Evolutionary conservation across 1,284 basidiomycete genomes (phyloP).

Genomic region (Ustilago xerochloae): DNA sequence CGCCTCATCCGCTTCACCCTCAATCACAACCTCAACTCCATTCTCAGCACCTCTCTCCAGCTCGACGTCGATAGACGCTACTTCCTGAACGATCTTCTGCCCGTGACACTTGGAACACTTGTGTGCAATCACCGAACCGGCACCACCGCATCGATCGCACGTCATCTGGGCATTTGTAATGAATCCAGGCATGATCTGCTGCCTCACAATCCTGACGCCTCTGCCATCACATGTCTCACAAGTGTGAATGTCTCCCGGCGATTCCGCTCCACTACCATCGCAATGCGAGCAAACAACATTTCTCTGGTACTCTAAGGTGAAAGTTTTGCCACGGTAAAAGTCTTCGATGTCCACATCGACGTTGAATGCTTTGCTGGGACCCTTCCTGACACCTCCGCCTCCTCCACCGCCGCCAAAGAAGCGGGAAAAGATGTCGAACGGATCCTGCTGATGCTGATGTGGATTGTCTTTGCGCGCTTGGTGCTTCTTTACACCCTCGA

Average conservation of each 20-base stretch:
- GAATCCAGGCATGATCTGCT: constrained; percentile 68
- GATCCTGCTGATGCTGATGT: constrained; percentile 54
- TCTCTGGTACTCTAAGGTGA: constrained; percentile 58
- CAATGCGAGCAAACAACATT: constrained; percentile 62
- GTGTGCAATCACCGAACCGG: constrained; percentile 58
- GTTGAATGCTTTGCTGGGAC: constrained; percentile 63
- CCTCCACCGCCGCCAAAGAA: constrained; percentile 63
- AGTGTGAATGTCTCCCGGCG: constrained; percentile 59
- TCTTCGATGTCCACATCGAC: constrained; percentile 59
- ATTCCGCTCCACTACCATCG: constrained; percentile 65
- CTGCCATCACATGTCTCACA: constrained; percentile 60
- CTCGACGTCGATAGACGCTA: constrained; percentile 60
- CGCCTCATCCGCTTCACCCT: constrained; percentile 63
- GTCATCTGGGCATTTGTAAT: constrained; percentile 62
- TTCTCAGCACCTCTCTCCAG: constrained; percentile 60
- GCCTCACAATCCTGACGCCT: constrained; percentile 61
- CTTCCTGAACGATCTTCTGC: constrained; percentile 58
- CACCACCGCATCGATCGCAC: constrained; percentile 61
- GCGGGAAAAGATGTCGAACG: constrained; percentile 65
- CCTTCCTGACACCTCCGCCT: constrained; percentile 52
- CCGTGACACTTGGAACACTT: constrained; percentile 59
- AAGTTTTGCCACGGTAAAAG: constrained; percentile 60
- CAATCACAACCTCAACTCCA: constrained; percentile 58
- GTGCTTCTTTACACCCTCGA: constrained; percentile 65
- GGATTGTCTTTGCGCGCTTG: constrained; percentile 54